Evolutionary conservation across 441 rosid species (phyloP).

Genomic region (Populus hybrid): DNA sequence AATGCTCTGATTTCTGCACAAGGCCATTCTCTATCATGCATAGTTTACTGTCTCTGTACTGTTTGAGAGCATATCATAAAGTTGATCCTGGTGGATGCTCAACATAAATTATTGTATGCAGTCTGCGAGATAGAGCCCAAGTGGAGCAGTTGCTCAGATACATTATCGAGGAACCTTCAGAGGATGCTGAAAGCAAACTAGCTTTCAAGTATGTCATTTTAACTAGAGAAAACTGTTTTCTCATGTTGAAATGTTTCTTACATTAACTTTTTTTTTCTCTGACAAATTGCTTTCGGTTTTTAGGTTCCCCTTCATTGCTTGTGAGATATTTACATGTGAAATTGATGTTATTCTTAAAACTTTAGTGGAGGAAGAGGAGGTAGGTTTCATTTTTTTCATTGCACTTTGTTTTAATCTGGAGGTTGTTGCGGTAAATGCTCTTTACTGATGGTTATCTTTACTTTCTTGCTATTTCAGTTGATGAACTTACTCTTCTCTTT

Average conservation of each 20-base stretch:
- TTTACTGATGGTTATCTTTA: constrained; percentile 1
- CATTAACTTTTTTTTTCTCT: constrained; percentile 9
- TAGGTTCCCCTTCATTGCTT: constrained; percentile 95
- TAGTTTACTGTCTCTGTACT: not conserved
- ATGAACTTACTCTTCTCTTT: constrained; percentile 93
- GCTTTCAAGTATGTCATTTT: constrained; percentile 71
- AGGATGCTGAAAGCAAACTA: constrained; percentile 78
- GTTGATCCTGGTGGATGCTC: constrained; percentile 13
- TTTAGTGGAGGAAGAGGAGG: constrained; percentile 95
- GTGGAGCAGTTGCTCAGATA: constrained; percentile 77
- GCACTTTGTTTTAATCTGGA: not conserved
- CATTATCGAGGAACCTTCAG: constrained; percentile 73
- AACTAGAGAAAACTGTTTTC: not conserved
- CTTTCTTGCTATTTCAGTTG: constrained; percentile 48
- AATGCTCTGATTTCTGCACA: not conserved
- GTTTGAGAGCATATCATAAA: not conserved
- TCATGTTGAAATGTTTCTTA: not conserved
- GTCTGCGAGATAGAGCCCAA: constrained; percentile 69
- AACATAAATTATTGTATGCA: constrained; percentile 27
- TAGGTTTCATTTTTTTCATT: constrained; percentile 17
- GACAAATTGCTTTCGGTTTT: constrained; percentile 6
- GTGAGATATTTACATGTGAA: constrained; percentile 97
- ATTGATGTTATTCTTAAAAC: constrained; percentile 90
- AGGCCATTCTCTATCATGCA: not conserved
- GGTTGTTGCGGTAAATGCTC: not conserved